Conservation (phyloP, 805 yeast genomes). For the Pichia phayaonensis region DNA sequence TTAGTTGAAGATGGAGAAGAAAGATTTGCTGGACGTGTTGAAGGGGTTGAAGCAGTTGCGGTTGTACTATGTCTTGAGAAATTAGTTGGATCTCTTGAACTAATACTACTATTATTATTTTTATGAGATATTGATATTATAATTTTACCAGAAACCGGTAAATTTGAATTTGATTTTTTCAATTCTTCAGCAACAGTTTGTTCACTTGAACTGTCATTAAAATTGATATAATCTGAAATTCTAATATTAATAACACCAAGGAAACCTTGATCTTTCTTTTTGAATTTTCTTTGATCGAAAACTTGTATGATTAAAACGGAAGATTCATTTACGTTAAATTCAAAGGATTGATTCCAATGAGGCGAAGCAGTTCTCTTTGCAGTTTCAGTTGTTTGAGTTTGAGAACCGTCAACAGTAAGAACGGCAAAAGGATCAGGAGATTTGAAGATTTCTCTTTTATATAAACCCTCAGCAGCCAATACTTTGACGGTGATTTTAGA, state of each 20-base stretch:
- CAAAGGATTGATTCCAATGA: constrained; percentile 93
- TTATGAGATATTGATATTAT: constrained; percentile 64
- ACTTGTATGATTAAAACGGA: constrained; percentile 88
- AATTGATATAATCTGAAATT: constrained; percentile 81
- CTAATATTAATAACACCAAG: constrained; percentile 91
- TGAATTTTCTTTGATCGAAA: constrained; percentile 94
- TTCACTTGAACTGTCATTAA: constrained; percentile 41
- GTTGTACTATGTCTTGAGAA: constrained; percentile 12
- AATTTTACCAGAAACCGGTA: constrained; percentile 89
- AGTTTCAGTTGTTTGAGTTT: constrained; percentile 89
- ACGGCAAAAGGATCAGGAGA: constrained; percentile 99
- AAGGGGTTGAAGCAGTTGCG: not conserved
- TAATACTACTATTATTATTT: constrained; percentile 11
- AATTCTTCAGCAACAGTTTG: constrained; percentile 91
- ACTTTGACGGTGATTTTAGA: constrained; percentile 55
- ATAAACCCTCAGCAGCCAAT: constrained; percentile 93
- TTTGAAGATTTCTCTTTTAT: constrained; percentile 90
- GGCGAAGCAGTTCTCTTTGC: constrained; percentile 93
- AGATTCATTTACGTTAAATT: constrained; percentile 67
- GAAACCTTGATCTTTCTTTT: constrained; percentile 97
- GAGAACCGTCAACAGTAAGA: constrained; percentile 93
- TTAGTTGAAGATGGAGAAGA: constrained; percentile 8
- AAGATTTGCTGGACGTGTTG: not conserved
- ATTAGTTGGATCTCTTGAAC: constrained; percentile 26
- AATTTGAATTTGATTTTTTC: constrained; percentile 83